A percentile compares a stretch with the other conserved stretches of the same genome.
Conservation (phyloP, 2,329 filamentous ascomycete species). For the Diaporthe citrichinensis region DNA sequence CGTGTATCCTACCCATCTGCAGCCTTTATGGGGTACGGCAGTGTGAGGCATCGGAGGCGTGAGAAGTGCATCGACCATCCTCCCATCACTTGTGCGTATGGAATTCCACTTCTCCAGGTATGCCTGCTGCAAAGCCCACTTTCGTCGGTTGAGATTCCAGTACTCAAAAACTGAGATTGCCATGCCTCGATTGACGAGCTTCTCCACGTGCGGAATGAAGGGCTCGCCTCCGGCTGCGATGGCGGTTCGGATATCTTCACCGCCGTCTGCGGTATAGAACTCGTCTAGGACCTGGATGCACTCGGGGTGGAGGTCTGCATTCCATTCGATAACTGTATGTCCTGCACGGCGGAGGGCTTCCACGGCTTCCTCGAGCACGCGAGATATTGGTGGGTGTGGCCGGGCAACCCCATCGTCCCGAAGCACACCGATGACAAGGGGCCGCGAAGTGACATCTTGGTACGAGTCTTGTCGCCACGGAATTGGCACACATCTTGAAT, state of each 20-base stretch:
- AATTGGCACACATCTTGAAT: conserved; percentile 67
- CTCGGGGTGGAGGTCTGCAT: conserved; percentile 64
- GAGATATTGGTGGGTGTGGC: conserved; percentile 66
- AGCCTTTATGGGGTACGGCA: conserved; percentile 60
- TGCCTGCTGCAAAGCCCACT: conserved; percentile 65
- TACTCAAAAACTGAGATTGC: conserved; percentile 75
- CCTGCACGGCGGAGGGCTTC: conserved; percentile 59
- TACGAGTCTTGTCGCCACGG: conserved; percentile 66
- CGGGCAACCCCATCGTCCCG: conserved; percentile 68
- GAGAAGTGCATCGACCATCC: conserved; percentile 68
- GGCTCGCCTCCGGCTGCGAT: conserved; percentile 70
- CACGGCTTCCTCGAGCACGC: conserved; percentile 58
- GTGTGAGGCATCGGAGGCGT: conserved; percentile 73
- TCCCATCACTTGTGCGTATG: conserved; percentile 59
- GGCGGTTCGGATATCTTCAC: conserved; percentile 72
- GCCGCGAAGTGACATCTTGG: conserved; percentile 54
- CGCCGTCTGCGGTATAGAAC: conserved; percentile 74
- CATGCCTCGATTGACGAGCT: conserved; percentile 64
- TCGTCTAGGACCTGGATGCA: conserved; percentile 62
- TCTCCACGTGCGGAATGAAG: conserved; percentile 70
- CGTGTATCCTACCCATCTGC: conserved; percentile 70
- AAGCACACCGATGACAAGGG: conserved; percentile 65
- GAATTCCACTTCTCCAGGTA: conserved; percentile 73
- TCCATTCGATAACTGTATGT: conserved; percentile 69
- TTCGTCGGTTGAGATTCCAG: conserved; percentile 76